Conservation (phyloP, 345 rosid genomes). For the Firmiana major region DNA sequence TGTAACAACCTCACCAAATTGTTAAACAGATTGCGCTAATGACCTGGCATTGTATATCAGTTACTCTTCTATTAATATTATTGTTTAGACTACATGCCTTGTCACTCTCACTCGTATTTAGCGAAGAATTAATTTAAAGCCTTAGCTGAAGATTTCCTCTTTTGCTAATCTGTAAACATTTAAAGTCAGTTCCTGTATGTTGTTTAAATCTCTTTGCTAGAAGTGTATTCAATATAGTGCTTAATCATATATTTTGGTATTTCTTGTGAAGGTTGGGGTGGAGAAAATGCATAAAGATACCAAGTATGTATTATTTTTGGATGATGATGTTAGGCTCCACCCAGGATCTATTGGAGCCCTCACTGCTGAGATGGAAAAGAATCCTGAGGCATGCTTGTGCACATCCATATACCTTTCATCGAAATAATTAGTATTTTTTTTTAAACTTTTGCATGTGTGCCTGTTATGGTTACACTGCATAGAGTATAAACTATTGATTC, state of each 20-base stretch:
- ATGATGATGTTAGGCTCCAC: constrained; percentile 96
- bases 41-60: neutral
- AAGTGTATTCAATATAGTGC: neutral
- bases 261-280: constrained; percentile 70
- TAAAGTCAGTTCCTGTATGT: neutral
- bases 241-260: constrained; percentile 11
- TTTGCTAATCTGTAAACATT: neutral
- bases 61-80: neutral
- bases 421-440: neutral
- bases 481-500: neutral
- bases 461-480: neutral
- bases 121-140: neutral
- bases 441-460: neutral
- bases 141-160: neutral
- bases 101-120: neutral
- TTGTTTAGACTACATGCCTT: neutral
- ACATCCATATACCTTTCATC: neutral
- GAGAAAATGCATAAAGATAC: constrained; percentile 86
- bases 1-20: constrained; percentile 16
- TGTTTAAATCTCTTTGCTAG: neutral
- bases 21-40: constrained; percentile 13
- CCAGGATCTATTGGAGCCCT: constrained; percentile 98
- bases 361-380: constrained; percentile 87
- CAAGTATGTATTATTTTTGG: constrained; percentile 89
- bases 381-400: constrained; percentile 59